Conservation (phyloP, 2,329 filamentous ascomycete species). For the Pseudopithomyces chartarum region DNA sequence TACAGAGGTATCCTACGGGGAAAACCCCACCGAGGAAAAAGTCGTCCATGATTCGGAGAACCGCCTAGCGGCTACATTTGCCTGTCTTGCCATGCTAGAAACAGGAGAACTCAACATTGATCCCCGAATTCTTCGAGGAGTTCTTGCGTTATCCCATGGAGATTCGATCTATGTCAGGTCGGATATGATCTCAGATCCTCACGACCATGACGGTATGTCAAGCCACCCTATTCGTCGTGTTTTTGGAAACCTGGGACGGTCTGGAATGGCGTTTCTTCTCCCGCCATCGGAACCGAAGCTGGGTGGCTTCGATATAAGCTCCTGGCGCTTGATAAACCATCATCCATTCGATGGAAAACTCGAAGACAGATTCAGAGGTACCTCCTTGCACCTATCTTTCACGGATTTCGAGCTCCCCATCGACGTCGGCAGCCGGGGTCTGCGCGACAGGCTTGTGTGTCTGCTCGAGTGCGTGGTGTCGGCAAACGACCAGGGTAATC, state of each 20-base stretch:
- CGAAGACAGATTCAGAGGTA: neutral
- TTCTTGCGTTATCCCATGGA: slow-evolving; percentile 4
- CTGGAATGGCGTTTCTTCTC: slow-evolving; percentile 2
- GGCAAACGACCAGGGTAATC: neutral
- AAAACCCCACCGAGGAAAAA: too few relatives aligned
- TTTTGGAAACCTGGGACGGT: slow-evolving; percentile 7
- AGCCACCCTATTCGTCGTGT: neutral
- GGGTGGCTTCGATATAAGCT: neutral
- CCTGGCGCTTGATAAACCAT: slow-evolving; percentile 4
- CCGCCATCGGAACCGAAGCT: slow-evolving; percentile 3
- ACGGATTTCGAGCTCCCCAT: slow-evolving; percentile 9
- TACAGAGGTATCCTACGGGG: too few relatives aligned
- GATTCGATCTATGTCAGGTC: slow-evolving; percentile 11
- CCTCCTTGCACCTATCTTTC: slow-evolving; percentile 11
- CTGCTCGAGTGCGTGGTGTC: slow-evolving; percentile 10
- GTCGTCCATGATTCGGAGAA: neutral
- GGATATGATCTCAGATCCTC: neutral
- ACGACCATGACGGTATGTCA: neutral
- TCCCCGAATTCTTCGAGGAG: neutral
- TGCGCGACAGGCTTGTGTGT: neutral
- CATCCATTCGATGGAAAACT: neutral
- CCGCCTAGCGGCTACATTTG: neutral
- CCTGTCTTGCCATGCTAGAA: slow-evolving; percentile 9
- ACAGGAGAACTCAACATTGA: slow-evolving; percentile 8
- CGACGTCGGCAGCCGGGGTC: neutral